Conservation (phyloP, 31 red algal genomes). For the Porphyra umbilicalis region DNA sequence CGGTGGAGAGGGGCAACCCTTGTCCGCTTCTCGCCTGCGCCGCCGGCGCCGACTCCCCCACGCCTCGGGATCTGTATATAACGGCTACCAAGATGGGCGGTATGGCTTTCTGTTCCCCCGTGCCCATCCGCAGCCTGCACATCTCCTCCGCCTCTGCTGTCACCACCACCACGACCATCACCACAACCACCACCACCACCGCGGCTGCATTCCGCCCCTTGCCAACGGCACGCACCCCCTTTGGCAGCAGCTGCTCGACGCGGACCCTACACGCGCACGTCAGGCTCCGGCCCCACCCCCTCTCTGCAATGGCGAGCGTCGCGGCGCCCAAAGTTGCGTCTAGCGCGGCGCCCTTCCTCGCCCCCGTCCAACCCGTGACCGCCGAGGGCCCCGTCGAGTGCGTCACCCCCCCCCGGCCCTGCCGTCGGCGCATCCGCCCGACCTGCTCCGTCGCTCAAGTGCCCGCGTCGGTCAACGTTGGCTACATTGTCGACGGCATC, state of each 20-base stretch:
- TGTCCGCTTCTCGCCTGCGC: not conserved
- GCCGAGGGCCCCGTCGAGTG: not conserved
- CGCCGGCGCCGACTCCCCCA: not conserved
- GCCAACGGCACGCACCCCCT: not conserved
- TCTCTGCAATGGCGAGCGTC: not conserved
- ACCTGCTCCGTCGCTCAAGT: not conserved
- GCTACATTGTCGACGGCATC: not conserved
- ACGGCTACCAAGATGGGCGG: not conserved
- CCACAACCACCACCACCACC: not conserved
- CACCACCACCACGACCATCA: not conserved
- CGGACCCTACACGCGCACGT: too few species aligned
- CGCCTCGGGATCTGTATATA: not conserved
- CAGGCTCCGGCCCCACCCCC: not conserved
- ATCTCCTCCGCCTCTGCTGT: too few species aligned
- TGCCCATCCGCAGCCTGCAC: not conserved
- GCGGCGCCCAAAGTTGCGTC: not conserved
- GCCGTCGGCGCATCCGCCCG: not conserved
- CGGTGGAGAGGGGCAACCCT: not conserved
- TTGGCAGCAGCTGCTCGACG: not conserved
- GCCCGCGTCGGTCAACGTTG: not conserved
- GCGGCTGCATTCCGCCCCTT: not conserved
- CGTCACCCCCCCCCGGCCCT: not conserved
- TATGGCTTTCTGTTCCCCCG: not conserved
- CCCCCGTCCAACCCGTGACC: not conserved
- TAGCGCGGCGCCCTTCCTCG: not conserved